phyloP scores from a whole-genome alignment of 2,329 filamentous ascomycete genomes.

The Rutstroemia sp. region DNA sequence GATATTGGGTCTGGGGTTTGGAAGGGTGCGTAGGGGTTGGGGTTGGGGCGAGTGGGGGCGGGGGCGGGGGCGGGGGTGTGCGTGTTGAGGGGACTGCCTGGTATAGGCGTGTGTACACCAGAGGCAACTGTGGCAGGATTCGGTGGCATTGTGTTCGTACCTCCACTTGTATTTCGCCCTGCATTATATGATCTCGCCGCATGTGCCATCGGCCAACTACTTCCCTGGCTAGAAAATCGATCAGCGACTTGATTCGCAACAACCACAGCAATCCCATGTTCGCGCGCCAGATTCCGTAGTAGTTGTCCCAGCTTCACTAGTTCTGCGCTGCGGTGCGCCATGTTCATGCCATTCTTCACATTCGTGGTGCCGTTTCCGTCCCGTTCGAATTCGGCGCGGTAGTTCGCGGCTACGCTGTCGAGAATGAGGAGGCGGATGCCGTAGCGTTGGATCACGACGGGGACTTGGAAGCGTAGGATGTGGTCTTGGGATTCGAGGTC shows the following conservation, averaged over 20 bases:
- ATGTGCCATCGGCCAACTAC: slow-evolving; percentile 9
- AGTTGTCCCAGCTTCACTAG: slow-evolving; percentile 69
- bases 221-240: slow-evolving; percentile 47
- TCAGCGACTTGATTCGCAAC: slow-evolving; percentile 95
- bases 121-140: slow-evolving; percentile 15
- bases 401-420: slow-evolving; percentile 93
- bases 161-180: neutral
- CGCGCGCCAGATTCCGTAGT: slow-evolving; percentile 67
- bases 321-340: slow-evolving; percentile 71
- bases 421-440: slow-evolving; percentile 76
- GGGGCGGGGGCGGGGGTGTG: too few relatives aligned
- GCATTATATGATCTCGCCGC: neutral
- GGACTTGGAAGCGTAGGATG: slow-evolving; percentile 87
- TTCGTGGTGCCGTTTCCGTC: slow-evolving; percentile 35
- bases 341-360: slow-evolving; percentile 38
- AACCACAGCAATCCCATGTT: slow-evolving; percentile 73
- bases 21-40: slow-evolving; percentile 6
- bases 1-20: slow-evolving; percentile 50
- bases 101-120: slow-evolving; percentile 17
- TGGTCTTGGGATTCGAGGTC: slow-evolving; percentile 95
- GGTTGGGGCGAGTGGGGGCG: neutral
- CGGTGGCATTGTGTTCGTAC: slow-evolving; percentile 15
- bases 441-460: slow-evolving; percentile 70
- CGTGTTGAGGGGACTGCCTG: neutral
- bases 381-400: slow-evolving; percentile 80